phyloP scores from a whole-genome alignment of 371 early-diverging fungal genomes.

The Mortierella sp. region DNA sequence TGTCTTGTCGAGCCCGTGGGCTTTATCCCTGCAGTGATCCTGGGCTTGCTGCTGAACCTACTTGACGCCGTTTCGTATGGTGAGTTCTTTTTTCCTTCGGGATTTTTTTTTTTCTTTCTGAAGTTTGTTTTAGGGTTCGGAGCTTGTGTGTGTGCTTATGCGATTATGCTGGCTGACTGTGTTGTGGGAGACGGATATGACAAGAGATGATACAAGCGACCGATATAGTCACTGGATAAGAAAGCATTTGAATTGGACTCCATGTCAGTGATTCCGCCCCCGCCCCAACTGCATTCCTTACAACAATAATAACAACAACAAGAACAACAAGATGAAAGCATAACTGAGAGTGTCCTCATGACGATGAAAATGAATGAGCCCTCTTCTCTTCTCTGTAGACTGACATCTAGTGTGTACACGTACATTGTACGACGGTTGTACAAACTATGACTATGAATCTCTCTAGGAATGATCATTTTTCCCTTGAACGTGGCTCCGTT shows the following conservation, averaged over 20 bases:
- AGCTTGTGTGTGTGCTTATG: not conserved
- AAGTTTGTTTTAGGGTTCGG: not conserved
- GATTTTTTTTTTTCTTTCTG: slow-evolving; percentile 3
- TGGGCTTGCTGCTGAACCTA: slow-evolving; percentile 90
- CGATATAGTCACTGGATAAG: no score
- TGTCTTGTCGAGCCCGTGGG: slow-evolving; percentile 60
- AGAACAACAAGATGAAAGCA: no score
- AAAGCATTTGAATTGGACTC: no score
- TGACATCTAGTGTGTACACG: slow-evolving; percentile 16
- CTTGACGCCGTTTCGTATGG: slow-evolving; percentile 94
- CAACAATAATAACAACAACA: no score
- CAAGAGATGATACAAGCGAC: no score
- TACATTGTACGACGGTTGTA: no score
- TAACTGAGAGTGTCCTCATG: no score
- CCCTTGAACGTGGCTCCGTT: slow-evolving; percentile 84
- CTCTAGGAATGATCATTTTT: slow-evolving; percentile 92
- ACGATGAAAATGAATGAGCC: no score
- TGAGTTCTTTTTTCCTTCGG: slow-evolving; percentile 23
- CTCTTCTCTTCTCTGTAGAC: not conserved
- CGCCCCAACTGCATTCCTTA: no score
- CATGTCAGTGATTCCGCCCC: no score
- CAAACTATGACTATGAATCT: not conserved
- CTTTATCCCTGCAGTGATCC: slow-evolving; percentile 89
- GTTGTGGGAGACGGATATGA: not conserved
- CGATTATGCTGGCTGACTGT: not conserved